Conservation (phyloP, 73 alveolate genomes). For the Paramecium sonneborni region DNA sequence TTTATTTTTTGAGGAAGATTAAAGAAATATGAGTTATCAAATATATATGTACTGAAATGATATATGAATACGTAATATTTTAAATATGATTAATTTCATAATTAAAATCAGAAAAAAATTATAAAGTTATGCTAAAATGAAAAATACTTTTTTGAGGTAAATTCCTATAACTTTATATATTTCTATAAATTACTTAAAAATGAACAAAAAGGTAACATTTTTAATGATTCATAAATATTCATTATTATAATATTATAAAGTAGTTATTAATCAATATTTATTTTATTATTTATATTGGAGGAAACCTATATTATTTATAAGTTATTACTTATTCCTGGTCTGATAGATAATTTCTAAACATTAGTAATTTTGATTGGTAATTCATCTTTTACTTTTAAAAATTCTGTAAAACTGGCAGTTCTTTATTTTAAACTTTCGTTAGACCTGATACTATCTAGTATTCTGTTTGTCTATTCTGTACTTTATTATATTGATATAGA, state of each 20-base stretch:
- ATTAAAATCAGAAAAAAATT: neutral
- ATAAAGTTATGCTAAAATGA: too few relatives aligned
- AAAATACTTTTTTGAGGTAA: neutral
- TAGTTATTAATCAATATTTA: neutral
- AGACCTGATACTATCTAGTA: neutral
- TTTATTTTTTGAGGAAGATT: neutral
- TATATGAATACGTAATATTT: neutral
- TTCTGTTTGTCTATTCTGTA: neutral
- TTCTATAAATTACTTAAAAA: neutral
- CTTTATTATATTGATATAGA: neutral
- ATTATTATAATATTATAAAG: neutral
- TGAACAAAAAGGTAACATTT: neutral
- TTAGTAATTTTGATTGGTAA: neutral
- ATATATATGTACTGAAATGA: neutral
- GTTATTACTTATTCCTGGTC: neutral
- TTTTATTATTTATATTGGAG: neutral
- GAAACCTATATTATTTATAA: neutral
- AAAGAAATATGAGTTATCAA: neutral
- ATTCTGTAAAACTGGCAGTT: constrained; percentile 3
- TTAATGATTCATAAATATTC: neutral
- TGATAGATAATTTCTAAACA: neutral
- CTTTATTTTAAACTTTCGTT: neutral
- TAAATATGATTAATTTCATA: neutral
- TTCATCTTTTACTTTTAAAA: constrained; percentile 2
- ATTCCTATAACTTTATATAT: neutral